Evolutionary conservation across 441 rosid genomes (phyloP), one percentile per base, ranked within the genome.

Genomic region (Geranium incanum): DNA sequence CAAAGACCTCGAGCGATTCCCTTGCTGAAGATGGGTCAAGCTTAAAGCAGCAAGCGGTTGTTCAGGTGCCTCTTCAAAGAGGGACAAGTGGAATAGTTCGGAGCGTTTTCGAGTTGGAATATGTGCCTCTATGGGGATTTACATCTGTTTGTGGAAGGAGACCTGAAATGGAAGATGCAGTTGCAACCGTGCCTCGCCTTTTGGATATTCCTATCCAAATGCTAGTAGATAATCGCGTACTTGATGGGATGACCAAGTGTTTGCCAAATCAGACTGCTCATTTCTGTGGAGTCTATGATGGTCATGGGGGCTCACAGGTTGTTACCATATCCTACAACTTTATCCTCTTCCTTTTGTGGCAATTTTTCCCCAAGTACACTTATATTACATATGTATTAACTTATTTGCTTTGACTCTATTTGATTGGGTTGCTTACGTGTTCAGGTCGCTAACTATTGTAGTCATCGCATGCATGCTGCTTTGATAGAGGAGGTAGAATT

Each of bases 131-230:
- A 43, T 89, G 93, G 93, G 98, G 98, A 21, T 78, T 78, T 52
- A 85, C 87, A 33, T 90, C 92, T 15, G 37, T 89, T 23, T 85
- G 96, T 50, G 98, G 97, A 68, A 89, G 91, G 77, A 84, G 98
- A 80, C 91, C 95, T 19, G 97, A 93, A 83, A 93, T 93, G 98
- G 98, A 93, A 85, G 98, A 93, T 78, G 88, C 97, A 21, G 41
- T 87, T 60, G 89, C 89, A 9, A 70, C 82, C 28, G 82, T 86
- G 45, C 97, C 98, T 75, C 79, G 79, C 36, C 84, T 88, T 76
- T 28, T 83, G 71, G 78, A 87, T 73, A 73, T 93, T 73, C 95
- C 97, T 6, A 83, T 93, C 71, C 83, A 87, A 78, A 83, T 93
- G 95, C 84, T 90, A 23, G 78, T 88, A 72, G 87, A 82, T 5